Conservation (phyloP, 139 green algal species). For the Parachlorella kessleri region DNA sequence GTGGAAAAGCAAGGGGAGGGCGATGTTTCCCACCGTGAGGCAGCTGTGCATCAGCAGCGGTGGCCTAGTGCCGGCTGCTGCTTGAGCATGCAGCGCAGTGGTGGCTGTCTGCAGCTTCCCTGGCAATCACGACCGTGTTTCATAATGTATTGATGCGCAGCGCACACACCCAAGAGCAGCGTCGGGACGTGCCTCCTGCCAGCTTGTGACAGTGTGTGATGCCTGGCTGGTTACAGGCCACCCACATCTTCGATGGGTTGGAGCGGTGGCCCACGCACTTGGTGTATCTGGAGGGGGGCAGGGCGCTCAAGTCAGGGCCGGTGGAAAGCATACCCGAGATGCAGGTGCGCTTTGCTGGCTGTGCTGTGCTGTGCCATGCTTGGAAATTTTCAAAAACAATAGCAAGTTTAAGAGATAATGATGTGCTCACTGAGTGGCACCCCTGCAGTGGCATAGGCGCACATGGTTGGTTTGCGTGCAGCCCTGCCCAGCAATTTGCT, state of each 20-base stretch:
- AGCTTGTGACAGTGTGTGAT: too few species aligned
- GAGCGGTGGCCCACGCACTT: slow-evolving; percentile 88
- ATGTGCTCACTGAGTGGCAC: not conserved
- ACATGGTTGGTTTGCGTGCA: too few species aligned
- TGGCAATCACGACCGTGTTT: too few species aligned
- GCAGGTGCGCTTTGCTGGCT: not conserved
- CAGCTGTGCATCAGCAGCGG: too few species aligned
- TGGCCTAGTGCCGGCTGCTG: too few species aligned
- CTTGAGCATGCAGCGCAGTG: too few species aligned
- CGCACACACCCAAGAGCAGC: too few species aligned
- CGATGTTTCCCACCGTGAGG: not conserved
- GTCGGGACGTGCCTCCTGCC: too few species aligned
- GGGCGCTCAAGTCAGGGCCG: slow-evolving; percentile 52
- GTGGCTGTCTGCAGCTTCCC: too few species aligned
- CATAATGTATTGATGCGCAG: too few species aligned
- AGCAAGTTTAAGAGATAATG: not conserved
- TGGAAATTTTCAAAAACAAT: not conserved
- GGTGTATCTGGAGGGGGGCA: slow-evolving; percentile 79
- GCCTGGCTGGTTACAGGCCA: too few species aligned
- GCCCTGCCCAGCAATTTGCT: too few species aligned
- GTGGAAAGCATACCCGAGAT: not conserved
- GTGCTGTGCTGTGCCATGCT: not conserved
- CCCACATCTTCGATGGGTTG: slow-evolving; percentile 99
- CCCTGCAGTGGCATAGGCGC: not conserved
- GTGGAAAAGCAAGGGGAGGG: not conserved